Percentiles rank a stretch among this genome's conserved stretches.
Evolutionary conservation across 2,329 filamentous ascomycete genomes (phyloP).

Genomic region (Aspergillus sp.): DNA sequence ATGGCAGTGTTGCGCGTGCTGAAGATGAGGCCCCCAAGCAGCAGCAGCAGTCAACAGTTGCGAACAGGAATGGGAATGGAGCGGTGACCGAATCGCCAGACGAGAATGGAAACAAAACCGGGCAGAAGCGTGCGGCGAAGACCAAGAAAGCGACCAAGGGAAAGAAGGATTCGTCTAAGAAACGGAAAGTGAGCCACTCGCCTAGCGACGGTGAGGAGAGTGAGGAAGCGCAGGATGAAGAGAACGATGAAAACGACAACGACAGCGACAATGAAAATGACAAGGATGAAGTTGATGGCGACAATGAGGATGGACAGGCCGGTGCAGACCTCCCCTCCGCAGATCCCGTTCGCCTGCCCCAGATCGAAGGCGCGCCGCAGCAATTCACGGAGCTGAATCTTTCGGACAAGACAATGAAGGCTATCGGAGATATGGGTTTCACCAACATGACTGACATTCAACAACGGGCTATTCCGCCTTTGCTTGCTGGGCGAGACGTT

Average conservation of each 20-base stretch:
- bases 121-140: not conserved
- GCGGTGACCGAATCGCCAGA: slow-evolving; percentile 10
- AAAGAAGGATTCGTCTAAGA: not conserved
- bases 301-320: slow-evolving; percentile 24
- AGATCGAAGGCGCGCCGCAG: slow-evolving; percentile 54
- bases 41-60: slow-evolving; percentile 2
- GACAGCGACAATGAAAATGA: slow-evolving; percentile 30
- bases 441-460: slow-evolving; percentile 95
- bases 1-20: slow-evolving; percentile 18
- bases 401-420: slow-evolving; percentile 79
- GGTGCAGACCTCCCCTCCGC: slow-evolving; percentile 46
- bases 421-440: slow-evolving; percentile 86
- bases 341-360: slow-evolving; percentile 48
- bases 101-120: slow-evolving; percentile 8
- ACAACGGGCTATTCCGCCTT: slow-evolving; percentile 72
- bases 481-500: slow-evolving; percentile 83
- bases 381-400: slow-evolving; percentile 76
- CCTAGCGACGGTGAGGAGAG: slow-evolving; percentile 28
- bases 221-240: slow-evolving; percentile 16
- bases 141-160: not conserved
- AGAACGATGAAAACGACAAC: slow-evolving; percentile 26
- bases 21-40: slow-evolving; percentile 20
- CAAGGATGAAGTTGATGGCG: slow-evolving; percentile 1
- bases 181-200: slow-evolving; percentile 8
- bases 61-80: slow-evolving; percentile 16